Percentiles rank a stretch among this genome's conserved stretches.
Conservation (phyloP, 2,329 filamentous ascomycete genomes). For the Penicillium rolfsii region DNA sequence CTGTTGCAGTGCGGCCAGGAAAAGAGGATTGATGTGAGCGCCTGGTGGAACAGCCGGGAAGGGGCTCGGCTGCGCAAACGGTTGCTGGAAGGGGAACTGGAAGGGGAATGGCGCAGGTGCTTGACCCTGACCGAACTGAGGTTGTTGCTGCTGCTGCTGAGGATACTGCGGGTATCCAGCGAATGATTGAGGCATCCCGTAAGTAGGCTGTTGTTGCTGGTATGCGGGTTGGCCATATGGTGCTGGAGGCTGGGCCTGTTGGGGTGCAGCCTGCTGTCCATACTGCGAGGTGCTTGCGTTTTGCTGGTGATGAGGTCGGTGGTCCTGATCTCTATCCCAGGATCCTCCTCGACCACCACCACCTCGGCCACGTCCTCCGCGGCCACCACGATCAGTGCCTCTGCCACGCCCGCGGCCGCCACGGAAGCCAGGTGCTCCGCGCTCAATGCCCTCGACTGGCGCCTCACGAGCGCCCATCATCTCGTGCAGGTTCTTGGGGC, state of each 20-base stretch:
- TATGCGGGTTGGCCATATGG: conserved; percentile 30
- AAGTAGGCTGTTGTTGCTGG: conserved; percentile 31
- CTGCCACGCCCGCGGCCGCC: conserved; percentile 55
- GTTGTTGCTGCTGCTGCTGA: conserved; percentile 43
- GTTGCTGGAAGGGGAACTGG: conserved; percentile 46
- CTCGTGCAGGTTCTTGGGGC: conserved; percentile 66
- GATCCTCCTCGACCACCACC: conserved; percentile 35
- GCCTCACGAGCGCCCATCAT: conserved; percentile 49
- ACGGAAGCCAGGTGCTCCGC: conserved; percentile 44
- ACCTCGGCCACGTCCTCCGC: conserved; percentile 43
- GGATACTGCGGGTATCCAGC: conserved; percentile 30
- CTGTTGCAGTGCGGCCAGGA: conserved; percentile 55
- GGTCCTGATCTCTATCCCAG: conserved; percentile 34
- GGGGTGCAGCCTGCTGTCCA: conserved; percentile 20
- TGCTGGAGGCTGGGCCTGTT: conserved; percentile 28
- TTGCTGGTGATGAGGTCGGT: conserved; percentile 35
- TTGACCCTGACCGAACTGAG: conserved; percentile 32
- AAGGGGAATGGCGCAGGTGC: conserved; percentile 40
- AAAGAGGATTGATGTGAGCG: conserved; percentile 61
- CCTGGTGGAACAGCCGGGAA: conserved; percentile 45
- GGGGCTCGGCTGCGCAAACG: conserved; percentile 49
- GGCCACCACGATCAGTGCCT: conserved; percentile 44
- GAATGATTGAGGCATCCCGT: conserved; percentile 35
- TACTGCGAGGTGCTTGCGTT: conserved; percentile 32
- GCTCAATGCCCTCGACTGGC: conserved; percentile 39